Percentiles rank a stretch among this genome's conserved stretches.
phyloP scores from a whole-genome alignment of 108 stramenopile species.

The Cyclotella cryptica region DNA sequence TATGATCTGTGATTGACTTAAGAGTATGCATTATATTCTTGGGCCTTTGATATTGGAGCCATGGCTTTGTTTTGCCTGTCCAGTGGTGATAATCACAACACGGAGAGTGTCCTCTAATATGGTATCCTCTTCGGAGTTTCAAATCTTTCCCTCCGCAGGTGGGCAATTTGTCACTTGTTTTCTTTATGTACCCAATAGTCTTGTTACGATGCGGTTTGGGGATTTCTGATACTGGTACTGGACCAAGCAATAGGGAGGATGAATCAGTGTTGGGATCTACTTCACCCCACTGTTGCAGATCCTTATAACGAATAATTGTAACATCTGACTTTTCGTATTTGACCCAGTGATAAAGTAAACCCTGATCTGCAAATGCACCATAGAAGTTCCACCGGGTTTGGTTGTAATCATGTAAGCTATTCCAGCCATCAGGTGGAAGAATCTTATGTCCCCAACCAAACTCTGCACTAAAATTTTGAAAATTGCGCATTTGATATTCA shows the following conservation, averaged over 20 bases:
- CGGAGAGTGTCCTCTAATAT: conserved; percentile 20
- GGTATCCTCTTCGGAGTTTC: background rate
- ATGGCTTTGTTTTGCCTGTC: conserved; percentile 57
- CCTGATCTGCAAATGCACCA: conserved; percentile 61
- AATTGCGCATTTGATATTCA: background rate
- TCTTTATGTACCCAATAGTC: background rate
- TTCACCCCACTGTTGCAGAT: conserved; percentile 1
- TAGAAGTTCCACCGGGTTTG: conserved; percentile 56
- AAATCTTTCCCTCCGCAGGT: background rate
- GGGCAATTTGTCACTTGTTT: background rate
- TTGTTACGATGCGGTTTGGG: background rate
- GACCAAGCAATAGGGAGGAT: background rate
- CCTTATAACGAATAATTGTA: conserved; percentile 29
- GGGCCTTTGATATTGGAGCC: conserved; percentile 21
- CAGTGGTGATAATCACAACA: conserved; percentile 54
- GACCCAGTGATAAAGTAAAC: conserved; percentile 57
- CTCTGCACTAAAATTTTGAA: conserved; percentile 12
- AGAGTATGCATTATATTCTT: background rate
- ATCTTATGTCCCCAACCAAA: conserved; percentile 52
- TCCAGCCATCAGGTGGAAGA: conserved; percentile 24
- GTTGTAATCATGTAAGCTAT: background rate
- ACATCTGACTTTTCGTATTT: conserved; percentile 53
- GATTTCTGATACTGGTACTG: background rate
- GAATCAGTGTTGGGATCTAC: background rate
- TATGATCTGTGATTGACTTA: background rate